Conservation (phyloP, 2,329 filamentous ascomycete species). For the Neospermospora avenae region DNA sequence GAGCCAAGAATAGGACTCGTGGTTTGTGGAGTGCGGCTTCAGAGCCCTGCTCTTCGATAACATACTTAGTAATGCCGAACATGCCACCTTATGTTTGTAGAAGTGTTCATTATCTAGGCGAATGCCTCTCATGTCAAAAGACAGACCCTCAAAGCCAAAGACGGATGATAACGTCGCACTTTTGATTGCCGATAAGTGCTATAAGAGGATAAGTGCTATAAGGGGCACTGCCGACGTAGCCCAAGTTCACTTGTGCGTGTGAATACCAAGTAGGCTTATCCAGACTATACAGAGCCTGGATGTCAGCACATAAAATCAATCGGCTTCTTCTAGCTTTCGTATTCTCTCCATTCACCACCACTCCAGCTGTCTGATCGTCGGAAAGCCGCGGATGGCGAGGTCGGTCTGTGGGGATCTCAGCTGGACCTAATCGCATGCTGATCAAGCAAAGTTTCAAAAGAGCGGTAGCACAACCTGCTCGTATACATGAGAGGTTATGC, state of each 20-base stretch:
- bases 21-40: too few relatives aligned
- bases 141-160: too few relatives aligned
- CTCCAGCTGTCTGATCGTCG: background rate
- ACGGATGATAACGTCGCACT: too few relatives aligned
- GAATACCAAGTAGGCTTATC: background rate
- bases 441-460: background rate
- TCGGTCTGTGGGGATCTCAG: background rate
- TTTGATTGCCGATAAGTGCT: too few relatives aligned
- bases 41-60: background rate
- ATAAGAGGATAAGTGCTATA: too few relatives aligned
- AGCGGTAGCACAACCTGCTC: background rate
- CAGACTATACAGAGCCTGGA: background rate
- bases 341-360: background rate
- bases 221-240: too few relatives aligned
- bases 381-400: background rate
- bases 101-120: too few relatives aligned
- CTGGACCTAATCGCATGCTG: background rate
- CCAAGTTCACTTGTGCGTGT: too few relatives aligned
- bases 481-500: background rate
- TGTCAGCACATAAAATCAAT: background rate
- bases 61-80: too few relatives aligned
- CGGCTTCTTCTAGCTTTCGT: background rate
- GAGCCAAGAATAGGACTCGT: background rate
- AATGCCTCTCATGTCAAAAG: too few relatives aligned
- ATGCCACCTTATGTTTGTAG: too few relatives aligned